phyloP scores from a whole-genome alignment of 2,329 filamentous ascomycete genomes.

The Lachnellula arida region DNA sequence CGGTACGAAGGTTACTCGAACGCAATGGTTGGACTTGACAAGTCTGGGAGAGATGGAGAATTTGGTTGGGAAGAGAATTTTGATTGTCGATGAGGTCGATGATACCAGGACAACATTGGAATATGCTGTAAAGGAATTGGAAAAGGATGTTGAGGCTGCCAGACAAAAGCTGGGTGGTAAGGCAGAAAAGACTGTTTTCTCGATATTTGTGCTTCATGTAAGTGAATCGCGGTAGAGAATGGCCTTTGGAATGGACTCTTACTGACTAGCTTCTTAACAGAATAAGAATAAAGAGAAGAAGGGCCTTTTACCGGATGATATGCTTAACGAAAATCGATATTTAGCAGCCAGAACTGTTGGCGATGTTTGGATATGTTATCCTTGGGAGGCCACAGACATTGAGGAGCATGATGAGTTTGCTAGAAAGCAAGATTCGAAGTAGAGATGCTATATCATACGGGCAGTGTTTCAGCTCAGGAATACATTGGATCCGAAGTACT shows the following conservation, averaged over 20 bases:
- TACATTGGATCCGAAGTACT: background rate
- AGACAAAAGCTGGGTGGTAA: constrained; percentile 66
- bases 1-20: constrained; percentile 92
- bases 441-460: background rate
- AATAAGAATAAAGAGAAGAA: constrained; percentile 99
- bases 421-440: constrained; percentile 25
- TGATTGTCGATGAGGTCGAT: constrained; percentile 94
- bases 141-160: constrained; percentile 88
- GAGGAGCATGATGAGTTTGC: constrained; percentile 82
- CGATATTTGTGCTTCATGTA: constrained; percentile 92
- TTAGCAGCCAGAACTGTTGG: constrained; percentile 79
- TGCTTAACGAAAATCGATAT: constrained; percentile 71
- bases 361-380: constrained; percentile 99
- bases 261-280: constrained; percentile 37
- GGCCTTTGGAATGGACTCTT: background rate
- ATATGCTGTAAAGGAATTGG: constrained; percentile 85
- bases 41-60: constrained; percentile 79
- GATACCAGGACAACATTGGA: constrained; percentile 92
- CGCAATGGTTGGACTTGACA: constrained; percentile 93
- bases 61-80: constrained; percentile 82
- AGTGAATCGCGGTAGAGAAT: constrained; percentile 1
- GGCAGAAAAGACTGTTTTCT: constrained; percentile 79
- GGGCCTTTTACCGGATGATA: constrained; percentile 72
- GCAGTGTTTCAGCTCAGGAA: background rate
- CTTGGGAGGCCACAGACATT: constrained; percentile 94